Evolutionary conservation across 148 eudicot species (phyloP).

Genomic region (Nyssa sinensis): DNA sequence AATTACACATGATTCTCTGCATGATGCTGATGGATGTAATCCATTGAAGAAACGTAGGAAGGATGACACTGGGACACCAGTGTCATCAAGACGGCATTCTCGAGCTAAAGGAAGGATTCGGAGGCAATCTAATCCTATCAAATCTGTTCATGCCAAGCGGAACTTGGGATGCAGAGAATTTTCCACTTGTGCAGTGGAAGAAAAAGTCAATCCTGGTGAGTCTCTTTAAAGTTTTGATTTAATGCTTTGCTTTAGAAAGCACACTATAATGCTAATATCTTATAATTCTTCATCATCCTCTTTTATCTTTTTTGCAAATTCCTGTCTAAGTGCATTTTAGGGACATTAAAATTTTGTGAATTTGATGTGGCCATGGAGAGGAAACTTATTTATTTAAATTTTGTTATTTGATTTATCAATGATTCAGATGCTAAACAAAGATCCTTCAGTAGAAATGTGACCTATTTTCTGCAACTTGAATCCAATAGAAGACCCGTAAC

Average conservation of each 20-base stretch:
- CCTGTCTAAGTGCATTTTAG: not conserved
- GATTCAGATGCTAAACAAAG: not conserved
- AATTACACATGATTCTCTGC: constrained; percentile 17
- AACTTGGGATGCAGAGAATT: constrained; percentile 17
- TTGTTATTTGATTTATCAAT: not conserved
- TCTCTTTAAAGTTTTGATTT: not conserved
- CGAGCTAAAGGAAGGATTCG: not conserved
- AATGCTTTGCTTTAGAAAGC: not conserved
- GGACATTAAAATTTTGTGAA: too few species aligned
- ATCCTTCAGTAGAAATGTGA: not conserved
- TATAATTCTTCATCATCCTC: too few species aligned
- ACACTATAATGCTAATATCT: too few species aligned
- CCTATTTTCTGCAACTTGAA: not conserved
- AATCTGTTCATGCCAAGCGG: not conserved
- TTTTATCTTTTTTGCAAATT: not conserved
- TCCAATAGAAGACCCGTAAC: constrained; percentile 38
- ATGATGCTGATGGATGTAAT: constrained; percentile 9
- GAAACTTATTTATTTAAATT: not conserved
- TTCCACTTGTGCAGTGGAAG: constrained; percentile 4
- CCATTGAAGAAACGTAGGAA: constrained; percentile 23
- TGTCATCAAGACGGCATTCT: not conserved
- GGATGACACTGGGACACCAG: constrained; percentile 7
- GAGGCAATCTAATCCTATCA: too few species aligned
- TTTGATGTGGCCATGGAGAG: not conserved
- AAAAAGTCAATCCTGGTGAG: not conserved